Evolutionary conservation across 257 asterid species (phyloP).

Genomic region (Solanum peruvianum): DNA sequence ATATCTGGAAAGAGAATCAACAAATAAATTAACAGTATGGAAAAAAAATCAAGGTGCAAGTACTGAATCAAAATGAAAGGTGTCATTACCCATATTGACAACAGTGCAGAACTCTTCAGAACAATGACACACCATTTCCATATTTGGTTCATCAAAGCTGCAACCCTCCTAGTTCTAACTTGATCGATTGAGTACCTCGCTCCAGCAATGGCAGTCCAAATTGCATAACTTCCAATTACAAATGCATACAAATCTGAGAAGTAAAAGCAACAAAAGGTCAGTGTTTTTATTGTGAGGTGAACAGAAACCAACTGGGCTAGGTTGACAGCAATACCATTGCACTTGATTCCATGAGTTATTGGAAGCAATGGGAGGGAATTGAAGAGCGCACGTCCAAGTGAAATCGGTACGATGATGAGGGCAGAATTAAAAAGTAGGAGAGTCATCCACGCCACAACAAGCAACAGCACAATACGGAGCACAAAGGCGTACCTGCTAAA

Average conservation of each 20-base stretch:
- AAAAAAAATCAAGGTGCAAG: not conserved
- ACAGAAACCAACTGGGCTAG: not conserved
- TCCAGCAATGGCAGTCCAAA: constrained; percentile 95
- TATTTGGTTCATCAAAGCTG: constrained; percentile 51
- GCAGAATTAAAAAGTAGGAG: constrained; percentile 75
- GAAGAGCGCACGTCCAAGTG: constrained; percentile 81
- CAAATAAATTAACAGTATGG: not conserved
- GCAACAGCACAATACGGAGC: constrained; percentile 65
- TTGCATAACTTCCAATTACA: constrained; percentile 89
- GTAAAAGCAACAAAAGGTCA: not conserved
- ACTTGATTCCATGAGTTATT: constrained; percentile 81
- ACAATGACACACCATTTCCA: constrained; percentile 91
- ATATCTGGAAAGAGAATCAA: constrained; percentile 42
- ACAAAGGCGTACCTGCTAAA: constrained; percentile 86
- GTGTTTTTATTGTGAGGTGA: not conserved
- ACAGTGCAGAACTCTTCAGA: constrained; percentile 65
- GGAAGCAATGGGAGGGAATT: constrained; percentile 85
- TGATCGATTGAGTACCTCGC: constrained; percentile 69
- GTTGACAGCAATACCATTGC: constrained; percentile 55
- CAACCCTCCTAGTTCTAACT: constrained; percentile 56
- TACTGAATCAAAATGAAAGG: not conserved
- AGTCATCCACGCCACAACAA: constrained; percentile 97
- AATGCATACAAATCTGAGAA: constrained; percentile 75
- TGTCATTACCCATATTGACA: constrained; percentile 81
- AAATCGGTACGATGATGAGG: constrained; percentile 70